These are phyloP conservation scores for Trichocladium antarcticum DNA, from an alignment of 495 filamentous ascomycete species.

Conservation along the genomic window DNA sequence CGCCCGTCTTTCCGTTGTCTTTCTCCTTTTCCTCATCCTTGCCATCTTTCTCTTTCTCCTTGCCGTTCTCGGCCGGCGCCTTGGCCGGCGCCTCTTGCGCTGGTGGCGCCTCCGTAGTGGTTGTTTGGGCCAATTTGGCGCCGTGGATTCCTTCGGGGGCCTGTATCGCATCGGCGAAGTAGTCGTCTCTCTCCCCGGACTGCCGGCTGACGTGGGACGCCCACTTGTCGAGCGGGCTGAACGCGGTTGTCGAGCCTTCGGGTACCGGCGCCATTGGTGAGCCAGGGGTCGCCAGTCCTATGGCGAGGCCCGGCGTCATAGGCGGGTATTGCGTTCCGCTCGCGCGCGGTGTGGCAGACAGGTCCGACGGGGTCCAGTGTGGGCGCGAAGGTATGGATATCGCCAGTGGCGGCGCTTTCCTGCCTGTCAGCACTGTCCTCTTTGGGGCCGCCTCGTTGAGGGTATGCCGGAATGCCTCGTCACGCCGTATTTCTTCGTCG, in stretches of 20 bases:
- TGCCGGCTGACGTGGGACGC: conserved; percentile 25
- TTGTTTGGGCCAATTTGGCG: conserved; percentile 26
- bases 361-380: conserved; percentile 35
- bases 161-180: conserved; percentile 37
- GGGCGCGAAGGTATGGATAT: conserved; percentile 56
- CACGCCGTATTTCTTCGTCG: conserved; percentile 75
- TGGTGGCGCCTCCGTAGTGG: conserved; percentile 13
- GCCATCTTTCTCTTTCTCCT: conserved; percentile 35
- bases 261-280: conserved; percentile 29
- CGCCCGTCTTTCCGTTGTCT: conserved; percentile 56
- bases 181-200: conserved; percentile 36
- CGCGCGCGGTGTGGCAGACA: conserved; percentile 51
- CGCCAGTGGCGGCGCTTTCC: conserved; percentile 48
- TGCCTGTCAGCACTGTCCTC: conserved; percentile 36
- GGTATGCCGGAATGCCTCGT: conserved; percentile 57
- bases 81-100: conserved; percentile 28
- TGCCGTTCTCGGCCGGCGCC: conserved; percentile 13
- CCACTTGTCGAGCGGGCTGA: conserved; percentile 32
- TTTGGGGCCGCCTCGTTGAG: conserved; percentile 53
- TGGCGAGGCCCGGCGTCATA: conserved; percentile 62
- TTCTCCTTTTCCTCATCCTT: conserved; percentile 49
- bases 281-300: conserved; percentile 67
- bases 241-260: conserved; percentile 27
- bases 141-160: conserved; percentile 24
- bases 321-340: conserved; percentile 46